These are phyloP conservation scores for Hypsizygus ulmarius DNA, from an alignment of 1,284 basidiomycete species.

Conservation along the genomic window DNA sequence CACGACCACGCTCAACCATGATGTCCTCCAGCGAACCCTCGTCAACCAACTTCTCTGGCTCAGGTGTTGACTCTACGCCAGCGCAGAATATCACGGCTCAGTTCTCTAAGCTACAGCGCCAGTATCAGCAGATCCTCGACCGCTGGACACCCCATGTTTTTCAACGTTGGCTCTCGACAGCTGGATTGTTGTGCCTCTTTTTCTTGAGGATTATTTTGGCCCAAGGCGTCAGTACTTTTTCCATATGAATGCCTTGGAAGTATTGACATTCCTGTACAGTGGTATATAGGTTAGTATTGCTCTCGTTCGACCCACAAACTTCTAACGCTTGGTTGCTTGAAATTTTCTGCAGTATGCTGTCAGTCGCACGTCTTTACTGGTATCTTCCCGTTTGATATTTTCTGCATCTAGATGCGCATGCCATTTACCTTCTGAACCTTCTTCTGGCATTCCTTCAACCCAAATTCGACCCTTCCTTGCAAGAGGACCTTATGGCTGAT, in stretches of 20 bases:
- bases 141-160: conserved; percentile 87
- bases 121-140: conserved; percentile 86
- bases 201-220: conserved; percentile 84
- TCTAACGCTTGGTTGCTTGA: not conserved
- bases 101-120: conserved; percentile 53
- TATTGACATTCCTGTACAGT: conserved; percentile 44
- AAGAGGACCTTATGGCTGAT: conserved; percentile 90
- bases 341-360: conserved; percentile 59
- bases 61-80: conserved; percentile 43
- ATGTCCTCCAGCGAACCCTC: conserved; percentile 36
- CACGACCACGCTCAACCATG: conserved; percentile 32
- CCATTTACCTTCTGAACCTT: conserved; percentile 91
- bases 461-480: conserved; percentile 93
- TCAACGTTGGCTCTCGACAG: conserved; percentile 87
- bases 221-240: conserved; percentile 73
- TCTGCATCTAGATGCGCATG: conserved; percentile 65
- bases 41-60: conserved; percentile 39
- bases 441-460: conserved; percentile 88
- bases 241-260: not conserved
- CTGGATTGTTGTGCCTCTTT: conserved; percentile 75
- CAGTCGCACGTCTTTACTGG: conserved; percentile 28
- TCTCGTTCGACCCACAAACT: not conserved
- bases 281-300: conserved; percentile 81
- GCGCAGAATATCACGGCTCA: conserved; percentile 51
- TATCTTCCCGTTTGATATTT: not conserved